Evolutionary conservation across 768 basidiomycete species (phyloP), one percentile per base, ranked within the genome.

Genomic region (Mycena alexandri): DNA sequence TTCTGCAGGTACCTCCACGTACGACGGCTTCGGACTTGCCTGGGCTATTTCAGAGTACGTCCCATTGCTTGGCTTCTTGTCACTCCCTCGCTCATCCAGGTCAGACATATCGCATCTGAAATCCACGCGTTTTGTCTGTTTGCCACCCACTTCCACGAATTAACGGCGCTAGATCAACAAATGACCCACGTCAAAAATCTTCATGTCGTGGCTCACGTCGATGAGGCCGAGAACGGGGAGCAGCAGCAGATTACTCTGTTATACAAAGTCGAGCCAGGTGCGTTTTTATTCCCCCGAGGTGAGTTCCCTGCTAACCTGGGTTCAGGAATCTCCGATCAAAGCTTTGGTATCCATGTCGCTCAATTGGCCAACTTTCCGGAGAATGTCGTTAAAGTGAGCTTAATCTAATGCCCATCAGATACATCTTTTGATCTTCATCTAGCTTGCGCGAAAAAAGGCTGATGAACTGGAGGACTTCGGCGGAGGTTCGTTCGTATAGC

Each of bases 41-140:
- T 99, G 97, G 97, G 95, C 97, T 1, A 99, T 99, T 72, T 97
- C 95, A 57, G 98, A 99, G 96, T 96, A 77, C 66, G 87, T n/a
- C 42, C 38, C 21, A 51, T 48, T 64, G n/a, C 25, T 55, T 38
- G 36, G 38, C 51, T 63, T 16, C 51, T 51, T 41, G 36, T 54
- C 43, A 36, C 3, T 8, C 55, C 36, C 47, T 29, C 25, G 46
- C 72, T 44, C 55, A 65, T 34, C 34, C 16, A 21, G 9, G 29
- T 12, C 62, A 98, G 96, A 77, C 91, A 98, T 73, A 97, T 99
- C 66, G 96, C 96, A 1, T 93, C 93, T 5, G 84, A 93, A 68
- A 96, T 98, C 41, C 91, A 92, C 70, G 93, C 94, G 2, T 98
- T 98, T 79, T 97, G 96, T 75, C 84, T 99, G 9, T 99, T 99